Percentiles rank a stretch among this genome's conserved stretches.
These are phyloP conservation scores for Leccinum broughii DNA, from an alignment of 768 basidiomycete species.

Conservation along the genomic window DNA sequence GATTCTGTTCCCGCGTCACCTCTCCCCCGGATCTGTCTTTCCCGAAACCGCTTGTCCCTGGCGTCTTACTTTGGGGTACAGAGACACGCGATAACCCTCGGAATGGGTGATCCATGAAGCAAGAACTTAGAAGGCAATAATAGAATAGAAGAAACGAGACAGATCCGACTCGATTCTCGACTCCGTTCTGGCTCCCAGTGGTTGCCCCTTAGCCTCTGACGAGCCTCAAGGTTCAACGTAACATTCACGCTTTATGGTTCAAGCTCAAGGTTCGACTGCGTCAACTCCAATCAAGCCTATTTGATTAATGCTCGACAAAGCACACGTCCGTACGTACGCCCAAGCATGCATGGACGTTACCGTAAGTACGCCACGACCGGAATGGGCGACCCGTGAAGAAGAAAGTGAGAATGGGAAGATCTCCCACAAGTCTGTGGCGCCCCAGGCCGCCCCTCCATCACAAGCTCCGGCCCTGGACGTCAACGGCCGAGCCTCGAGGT, in stretches of 20 bases:
- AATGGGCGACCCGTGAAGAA: not conserved
- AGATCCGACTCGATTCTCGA: not conserved
- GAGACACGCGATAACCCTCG: not conserved
- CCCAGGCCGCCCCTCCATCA: not conserved
- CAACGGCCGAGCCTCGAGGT: not conserved
- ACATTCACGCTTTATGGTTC: not conserved
- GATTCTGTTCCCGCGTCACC: not conserved
- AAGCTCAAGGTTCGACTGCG: not conserved
- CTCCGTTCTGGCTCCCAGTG: not conserved
- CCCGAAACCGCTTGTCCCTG: not conserved
- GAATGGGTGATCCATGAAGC: not conserved
- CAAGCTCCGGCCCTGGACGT: not conserved
- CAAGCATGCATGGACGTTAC: not conserved
- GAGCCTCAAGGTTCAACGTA: not conserved
- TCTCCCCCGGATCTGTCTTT: not conserved
- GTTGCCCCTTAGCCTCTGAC: not conserved
- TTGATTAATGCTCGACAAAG: not conserved
- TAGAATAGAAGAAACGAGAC: not conserved
- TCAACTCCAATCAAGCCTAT: not conserved
- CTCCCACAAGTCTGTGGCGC: not conserved
- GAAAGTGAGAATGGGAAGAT: not conserved
- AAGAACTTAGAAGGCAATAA: not conserved
- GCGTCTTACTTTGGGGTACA: not conserved
- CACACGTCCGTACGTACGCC: not conserved
- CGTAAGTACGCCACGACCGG: not conserved